Base-by-base conservation (phyloP, 768 basidiomycete species). In the Leccinum subtestaceum region DNA sequence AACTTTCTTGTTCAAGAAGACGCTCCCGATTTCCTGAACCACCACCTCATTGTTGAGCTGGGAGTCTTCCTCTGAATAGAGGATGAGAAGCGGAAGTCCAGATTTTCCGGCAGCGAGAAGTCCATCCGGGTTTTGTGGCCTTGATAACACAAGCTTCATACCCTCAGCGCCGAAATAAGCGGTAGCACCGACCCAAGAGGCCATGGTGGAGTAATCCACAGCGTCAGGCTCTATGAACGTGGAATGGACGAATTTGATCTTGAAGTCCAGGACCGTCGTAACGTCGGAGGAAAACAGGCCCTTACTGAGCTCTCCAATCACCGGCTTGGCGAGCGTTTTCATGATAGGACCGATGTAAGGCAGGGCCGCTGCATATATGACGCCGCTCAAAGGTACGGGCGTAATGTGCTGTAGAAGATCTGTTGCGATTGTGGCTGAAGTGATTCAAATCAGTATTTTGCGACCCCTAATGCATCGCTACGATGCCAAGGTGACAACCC, bases 341-440 rank as follows among this genome's bases (percentile, higher is more conserved):
- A 52, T 56, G 32, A 60, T 60, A 19, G 59, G 50, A n/a, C 59
- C 59, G 23, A 52, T 60, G 55, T 60, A 56, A 15, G 59, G 59
- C 11, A 60, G 43, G 12, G 59, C 49, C 7, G 59, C 48, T 3
- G 55, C 59, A 29, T 56, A 60, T 11, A 60, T 60, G 17, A 60
- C 29, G 5, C 59, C 59, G 13, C 40, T 19, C 40, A 60, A n/a
- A 19, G 55, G 55, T 15, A 17, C 1, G 17, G 49, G 49, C 7
- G 49, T 23, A 3, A 45, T 6, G 19, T 60, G 31, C 11, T 60
- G 49, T 29, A 60, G 36, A 11, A 60, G n/a, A 27, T 60, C 59
- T 2, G 31, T 10, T 23, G 59, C 48, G 48, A 49, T 49, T 29
- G 48, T 49, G 27, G 48, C 48, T 49, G 48, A 48, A 4, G 48